Conservation (phyloP, 208 protist species). For the Trypanosoma theileri region DNA sequence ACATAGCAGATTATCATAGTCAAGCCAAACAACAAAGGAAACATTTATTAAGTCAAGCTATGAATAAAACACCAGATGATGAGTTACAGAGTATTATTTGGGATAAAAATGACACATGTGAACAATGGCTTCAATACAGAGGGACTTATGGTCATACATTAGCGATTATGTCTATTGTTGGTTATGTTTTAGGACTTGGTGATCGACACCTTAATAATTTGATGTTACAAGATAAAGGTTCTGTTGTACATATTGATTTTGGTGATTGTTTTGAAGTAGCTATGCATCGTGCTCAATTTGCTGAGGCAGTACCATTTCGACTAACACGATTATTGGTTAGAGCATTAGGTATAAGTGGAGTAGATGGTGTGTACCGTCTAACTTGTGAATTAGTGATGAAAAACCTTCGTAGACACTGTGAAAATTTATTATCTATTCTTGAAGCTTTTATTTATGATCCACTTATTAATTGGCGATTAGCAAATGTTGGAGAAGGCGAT, state of each 20-base stretch:
- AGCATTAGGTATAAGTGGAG: constrained; percentile 98
- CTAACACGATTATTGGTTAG: constrained; percentile 98
- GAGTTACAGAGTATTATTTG: constrained; percentile 97
- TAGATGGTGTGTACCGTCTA: constrained; percentile 98
- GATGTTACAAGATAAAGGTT: constrained; percentile 98
- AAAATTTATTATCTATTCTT: constrained; percentile 99
- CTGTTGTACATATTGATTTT: constrained; percentile 99
- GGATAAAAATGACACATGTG: constrained; percentile 96
- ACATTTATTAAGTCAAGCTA: constrained; percentile 90
- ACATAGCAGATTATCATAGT: constrained; percentile 86
- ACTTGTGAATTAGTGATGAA: constrained; percentile 98
- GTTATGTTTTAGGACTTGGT: constrained; percentile 98
- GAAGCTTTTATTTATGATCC: constrained; percentile 99
- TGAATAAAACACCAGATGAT: constrained; percentile 94
- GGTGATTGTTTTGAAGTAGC: constrained; percentile 99
- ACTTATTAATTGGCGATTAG: constrained; percentile 99
- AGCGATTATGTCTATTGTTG: constrained; percentile 99
- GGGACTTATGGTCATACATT: constrained; percentile 98
- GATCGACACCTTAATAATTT: constrained; percentile 99
- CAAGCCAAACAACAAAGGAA: constrained; percentile 76
- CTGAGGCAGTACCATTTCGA: constrained; percentile 99
- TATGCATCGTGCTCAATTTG: constrained; percentile 98
- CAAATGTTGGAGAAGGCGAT: constrained; percentile 46
- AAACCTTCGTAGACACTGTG: constrained; percentile 98
- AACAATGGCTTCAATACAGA: constrained; percentile 98